A percentile compares a stretch with the other conserved stretches of the same genome.
phyloP scores from a whole-genome alignment of 1,284 basidiomycete genomes.

The Agroathelia rolfsii region DNA sequence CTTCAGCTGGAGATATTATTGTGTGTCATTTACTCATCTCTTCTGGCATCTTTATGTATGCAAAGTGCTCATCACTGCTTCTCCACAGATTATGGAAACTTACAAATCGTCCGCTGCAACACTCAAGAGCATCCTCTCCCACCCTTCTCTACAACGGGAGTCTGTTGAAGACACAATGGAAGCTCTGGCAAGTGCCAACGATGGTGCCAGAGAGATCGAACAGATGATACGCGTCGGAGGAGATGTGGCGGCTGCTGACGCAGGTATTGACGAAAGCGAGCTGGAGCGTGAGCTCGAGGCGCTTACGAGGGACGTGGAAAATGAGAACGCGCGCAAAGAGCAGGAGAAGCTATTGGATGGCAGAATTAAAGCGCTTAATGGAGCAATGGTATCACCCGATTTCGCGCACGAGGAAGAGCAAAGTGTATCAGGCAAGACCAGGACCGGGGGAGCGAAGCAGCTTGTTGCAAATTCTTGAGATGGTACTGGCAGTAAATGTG shows the following conservation, averaged over 20 bases:
- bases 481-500: too few species aligned
- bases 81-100: constrained; percentile 67
- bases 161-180: constrained; percentile 83
- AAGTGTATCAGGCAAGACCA: too few species aligned
- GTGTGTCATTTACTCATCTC: constrained; percentile 38
- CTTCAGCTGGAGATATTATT: constrained; percentile 81
- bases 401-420: too few species aligned
- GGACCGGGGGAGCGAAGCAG: too few species aligned
- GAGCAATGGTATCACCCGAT: too few species aligned
- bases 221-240: constrained; percentile 63
- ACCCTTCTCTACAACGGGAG: constrained; percentile 71
- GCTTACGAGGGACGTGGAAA: constrained; percentile 40
- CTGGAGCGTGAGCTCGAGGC: constrained; percentile 51
- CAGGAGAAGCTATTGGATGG: constrained; percentile 13
- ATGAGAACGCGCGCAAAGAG: constrained; percentile 20
- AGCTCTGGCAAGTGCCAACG: constrained; percentile 72
- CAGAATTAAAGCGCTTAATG: too few species aligned
- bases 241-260: constrained; percentile 44
- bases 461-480: too few species aligned
- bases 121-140: constrained; percentile 63
- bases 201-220: constrained; percentile 76
- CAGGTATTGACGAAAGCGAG: constrained; percentile 43
- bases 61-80: too few species aligned
- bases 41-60: not conserved
- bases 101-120: constrained; percentile 79